phyloP scores from a whole-genome alignment of 192 early-diverging fungal species.

The Coemansia asiatica region DNA sequence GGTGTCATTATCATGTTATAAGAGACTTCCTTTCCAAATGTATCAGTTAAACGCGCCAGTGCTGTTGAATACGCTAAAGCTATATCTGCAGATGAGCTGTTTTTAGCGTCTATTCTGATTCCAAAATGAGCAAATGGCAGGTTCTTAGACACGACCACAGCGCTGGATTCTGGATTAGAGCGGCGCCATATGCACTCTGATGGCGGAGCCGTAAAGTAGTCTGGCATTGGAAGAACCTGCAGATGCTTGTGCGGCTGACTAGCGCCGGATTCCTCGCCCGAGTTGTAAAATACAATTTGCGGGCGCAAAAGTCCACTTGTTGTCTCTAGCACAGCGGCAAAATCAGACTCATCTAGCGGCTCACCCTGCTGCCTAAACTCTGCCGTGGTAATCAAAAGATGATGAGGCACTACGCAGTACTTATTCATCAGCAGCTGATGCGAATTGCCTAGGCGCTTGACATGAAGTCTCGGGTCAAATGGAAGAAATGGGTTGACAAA shows the following conservation, averaged over 20 bases:
- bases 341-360: slow-evolving; percentile 33
- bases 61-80: slow-evolving; percentile 21
- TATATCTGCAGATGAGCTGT: slow-evolving; percentile 2
- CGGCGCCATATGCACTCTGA: slow-evolving; percentile 24
- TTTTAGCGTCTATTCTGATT: slow-evolving; percentile 14
- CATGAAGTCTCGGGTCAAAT: slow-evolving; percentile 38
- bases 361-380: slow-evolving; percentile 56
- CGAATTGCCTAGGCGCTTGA: slow-evolving; percentile 26
- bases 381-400: slow-evolving; percentile 60
- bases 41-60: slow-evolving; percentile 13
- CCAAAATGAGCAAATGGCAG: slow-evolving; percentile 51
- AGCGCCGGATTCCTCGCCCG: slow-evolving; percentile 51
- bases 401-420: slow-evolving; percentile 61
- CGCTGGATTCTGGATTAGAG: slow-evolving; percentile 11
- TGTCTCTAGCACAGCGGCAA: slow-evolving; percentile 31
- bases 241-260: slow-evolving; percentile 67
- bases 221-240: slow-evolving; percentile 61
- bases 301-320: slow-evolving; percentile 16
- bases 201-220: slow-evolving; percentile 24
- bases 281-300: slow-evolving; percentile 55
- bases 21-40: slow-evolving; percentile 30
- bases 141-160: slow-evolving; percentile 12
- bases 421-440: slow-evolving; percentile 67
- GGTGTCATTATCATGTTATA: slow-evolving; percentile 63
- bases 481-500: slow-evolving; percentile 54